Evolutionary conservation across 1,284 basidiomycete species (phyloP).

Genomic region (Fomitopsis palustris): DNA sequence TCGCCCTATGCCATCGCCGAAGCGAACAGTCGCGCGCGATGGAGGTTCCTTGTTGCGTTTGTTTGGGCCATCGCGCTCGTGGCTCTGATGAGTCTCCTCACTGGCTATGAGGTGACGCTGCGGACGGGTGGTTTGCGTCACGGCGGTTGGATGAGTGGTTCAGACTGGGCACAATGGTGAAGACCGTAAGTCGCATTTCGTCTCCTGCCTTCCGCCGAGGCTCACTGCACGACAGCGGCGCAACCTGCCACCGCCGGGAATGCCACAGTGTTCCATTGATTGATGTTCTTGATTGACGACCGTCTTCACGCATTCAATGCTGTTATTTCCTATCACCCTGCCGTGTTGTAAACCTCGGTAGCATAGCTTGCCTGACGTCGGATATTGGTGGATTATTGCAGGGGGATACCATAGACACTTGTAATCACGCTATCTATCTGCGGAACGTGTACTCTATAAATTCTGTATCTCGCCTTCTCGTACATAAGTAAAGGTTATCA

Average conservation of each 20-base stretch:
- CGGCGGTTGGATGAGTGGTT: slow-evolving; percentile 5
- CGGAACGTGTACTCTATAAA: slow-evolving; percentile 1
- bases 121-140: slow-evolving; percentile 11
- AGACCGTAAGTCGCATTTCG: neutral
- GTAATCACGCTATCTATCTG: neutral
- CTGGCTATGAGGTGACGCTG: slow-evolving; percentile 23
- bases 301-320: slow-evolving; percentile 1
- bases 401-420: neutral
- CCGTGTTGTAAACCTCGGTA: neutral
- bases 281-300: neutral
- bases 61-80: slow-evolving; percentile 27
- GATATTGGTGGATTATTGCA: neutral
- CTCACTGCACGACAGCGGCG: neutral
- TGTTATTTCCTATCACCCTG: neutral
- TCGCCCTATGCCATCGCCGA: slow-evolving; percentile 26
- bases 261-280: neutral
- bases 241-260: neutral
- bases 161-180: neutral
- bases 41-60: slow-evolving; percentile 28
- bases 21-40: slow-evolving; percentile 25
- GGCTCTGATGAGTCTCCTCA: slow-evolving; percentile 20
- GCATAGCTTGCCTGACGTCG: slow-evolving; percentile 2
- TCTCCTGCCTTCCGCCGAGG: neutral
- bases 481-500: neutral
- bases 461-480: neutral